Conservation (phyloP, 495 filamentous ascomycete genomes). For the Pyrenopolyporus hunteri region DNA sequence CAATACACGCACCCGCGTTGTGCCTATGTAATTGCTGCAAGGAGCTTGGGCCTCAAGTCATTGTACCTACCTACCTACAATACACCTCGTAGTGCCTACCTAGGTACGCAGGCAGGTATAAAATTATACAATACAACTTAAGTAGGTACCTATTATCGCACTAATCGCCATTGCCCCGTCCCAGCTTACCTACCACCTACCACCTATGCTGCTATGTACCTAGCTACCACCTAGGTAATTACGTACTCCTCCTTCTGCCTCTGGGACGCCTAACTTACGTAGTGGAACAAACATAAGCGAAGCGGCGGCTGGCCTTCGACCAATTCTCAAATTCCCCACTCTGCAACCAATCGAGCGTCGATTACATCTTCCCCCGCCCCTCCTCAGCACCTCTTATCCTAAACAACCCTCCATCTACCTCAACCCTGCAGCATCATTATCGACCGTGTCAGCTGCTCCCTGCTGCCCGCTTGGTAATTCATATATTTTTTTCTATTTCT, state of each 20-base stretch:
- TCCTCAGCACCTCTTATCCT: not conserved
- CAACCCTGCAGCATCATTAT: conserved; percentile 6
- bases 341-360: not conserved
- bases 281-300: conserved; percentile 4
- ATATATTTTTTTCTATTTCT: not conserved
- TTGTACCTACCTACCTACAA: no score
- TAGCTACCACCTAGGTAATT: no score
- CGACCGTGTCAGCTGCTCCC: not conserved
- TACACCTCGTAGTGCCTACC: no score
- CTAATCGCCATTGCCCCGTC: no score
- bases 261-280: not conserved
- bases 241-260: conserved; percentile 33
- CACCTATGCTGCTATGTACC: no score
- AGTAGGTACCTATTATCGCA: no score
- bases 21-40: no score
- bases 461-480: conserved; percentile 5
- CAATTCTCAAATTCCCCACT: conserved; percentile 19
- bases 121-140: no score
- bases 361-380: conserved; percentile 1
- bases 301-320: conserved; percentile 2
- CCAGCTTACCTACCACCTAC: no score
- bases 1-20: no score
- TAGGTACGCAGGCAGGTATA: no score
- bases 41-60: no score
- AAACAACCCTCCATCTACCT: not conserved